Evolutionary conservation across 2,329 filamentous ascomycete genomes (phyloP).

Genomic region (Erysiphe pulchra): DNA sequence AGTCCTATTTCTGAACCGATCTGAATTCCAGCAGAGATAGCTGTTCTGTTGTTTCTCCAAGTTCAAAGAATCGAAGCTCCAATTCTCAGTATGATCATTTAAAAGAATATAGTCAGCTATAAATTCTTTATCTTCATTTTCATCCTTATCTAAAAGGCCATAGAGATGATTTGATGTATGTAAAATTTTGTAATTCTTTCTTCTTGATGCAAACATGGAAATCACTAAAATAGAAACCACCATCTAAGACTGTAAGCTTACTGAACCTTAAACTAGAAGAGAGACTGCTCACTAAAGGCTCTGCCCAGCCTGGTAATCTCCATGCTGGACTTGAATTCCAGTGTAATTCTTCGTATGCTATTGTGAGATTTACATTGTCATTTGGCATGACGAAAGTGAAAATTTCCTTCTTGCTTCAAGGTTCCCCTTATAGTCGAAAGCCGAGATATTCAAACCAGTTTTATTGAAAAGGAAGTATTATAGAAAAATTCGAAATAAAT

Average conservation of each 20-base stretch:
- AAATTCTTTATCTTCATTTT: constrained; percentile 10
- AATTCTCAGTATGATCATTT: constrained; percentile 3
- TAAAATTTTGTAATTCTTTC: constrained; percentile 9
- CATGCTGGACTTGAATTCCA: constrained; percentile 13
- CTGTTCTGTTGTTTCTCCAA: too few species aligned
- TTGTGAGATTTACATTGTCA: constrained; percentile 5
- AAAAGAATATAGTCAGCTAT: constrained; percentile 9
- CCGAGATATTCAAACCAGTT: too few species aligned
- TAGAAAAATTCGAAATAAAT: too few species aligned
- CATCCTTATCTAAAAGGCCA: constrained; percentile 6
- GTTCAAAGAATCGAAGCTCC: background rate
- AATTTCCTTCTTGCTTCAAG: too few species aligned
- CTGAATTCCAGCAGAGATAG: too few species aligned
- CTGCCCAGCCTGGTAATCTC: constrained; percentile 13
- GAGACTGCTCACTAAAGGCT: constrained; percentile 10
- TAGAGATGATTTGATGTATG: constrained; percentile 3
- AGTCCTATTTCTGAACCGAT: constrained; percentile 6
- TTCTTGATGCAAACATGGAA: constrained; percentile 12
- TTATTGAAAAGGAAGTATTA: background rate
- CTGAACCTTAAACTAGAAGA: background rate
- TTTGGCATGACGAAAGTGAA: background rate
- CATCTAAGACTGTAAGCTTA: constrained; percentile 9
- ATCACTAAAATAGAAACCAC: constrained; percentile 13
- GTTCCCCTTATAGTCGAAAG: too few species aligned
- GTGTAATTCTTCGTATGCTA: constrained; percentile 10